Conservation (phyloP, 1,284 basidiomycete species). For the Rugosomyces carneus region DNA sequence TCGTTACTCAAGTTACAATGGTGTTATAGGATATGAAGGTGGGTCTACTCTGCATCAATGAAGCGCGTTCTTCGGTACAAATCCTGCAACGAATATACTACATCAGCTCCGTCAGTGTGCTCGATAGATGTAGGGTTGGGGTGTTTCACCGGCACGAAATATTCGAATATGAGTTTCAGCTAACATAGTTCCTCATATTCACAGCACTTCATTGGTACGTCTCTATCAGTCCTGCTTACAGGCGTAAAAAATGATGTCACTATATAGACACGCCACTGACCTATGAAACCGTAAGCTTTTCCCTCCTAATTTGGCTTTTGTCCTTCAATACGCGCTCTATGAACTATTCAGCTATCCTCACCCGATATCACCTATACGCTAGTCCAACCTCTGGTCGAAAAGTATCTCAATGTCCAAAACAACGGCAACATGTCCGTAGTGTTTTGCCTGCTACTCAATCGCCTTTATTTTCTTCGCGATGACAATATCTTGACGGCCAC, state of each 20-base stretch:
- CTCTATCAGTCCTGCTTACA: not conserved
- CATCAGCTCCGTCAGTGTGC: not conserved
- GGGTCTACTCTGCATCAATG: constrained; percentile 13
- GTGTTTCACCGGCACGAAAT: not conserved
- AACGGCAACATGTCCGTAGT: constrained; percentile 69
- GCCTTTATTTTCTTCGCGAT: constrained; percentile 80
- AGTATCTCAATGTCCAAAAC: constrained; percentile 60
- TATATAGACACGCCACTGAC: constrained; percentile 66
- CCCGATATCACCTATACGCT: constrained; percentile 88
- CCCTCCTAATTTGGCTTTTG: not conserved
- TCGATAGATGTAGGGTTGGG: not conserved
- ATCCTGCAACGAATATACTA: not conserved
- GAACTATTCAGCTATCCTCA: constrained; percentile 52
- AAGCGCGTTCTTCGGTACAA: not conserved
- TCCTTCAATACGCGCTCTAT: not conserved
- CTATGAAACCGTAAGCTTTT: constrained; percentile 55
- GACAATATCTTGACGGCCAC: constrained; percentile 58
- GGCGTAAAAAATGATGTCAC: constrained; percentile 8
- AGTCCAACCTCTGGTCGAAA: constrained; percentile 67
- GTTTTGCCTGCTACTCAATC: constrained; percentile 87
- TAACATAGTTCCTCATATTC: not conserved
- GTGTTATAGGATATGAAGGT: constrained; percentile 53
- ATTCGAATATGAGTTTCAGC: not conserved
- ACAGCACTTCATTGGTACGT: constrained; percentile 60
- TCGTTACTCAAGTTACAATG: not conserved